Conservation (phyloP, 306 rosid species). For the Lithocarpus polystachyus region DNA sequence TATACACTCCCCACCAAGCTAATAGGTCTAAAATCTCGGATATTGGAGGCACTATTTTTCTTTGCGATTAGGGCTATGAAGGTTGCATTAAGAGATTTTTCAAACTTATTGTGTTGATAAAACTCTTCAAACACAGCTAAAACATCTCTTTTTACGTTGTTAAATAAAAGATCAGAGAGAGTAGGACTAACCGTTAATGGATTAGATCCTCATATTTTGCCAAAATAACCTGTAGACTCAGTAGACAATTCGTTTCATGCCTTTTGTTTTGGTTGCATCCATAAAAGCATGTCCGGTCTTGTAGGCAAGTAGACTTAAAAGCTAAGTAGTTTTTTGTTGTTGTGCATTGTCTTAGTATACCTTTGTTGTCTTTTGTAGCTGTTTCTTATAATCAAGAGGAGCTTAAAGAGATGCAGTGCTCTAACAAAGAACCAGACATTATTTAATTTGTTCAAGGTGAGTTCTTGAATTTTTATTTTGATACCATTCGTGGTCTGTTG, state of each 20-base stretch:
- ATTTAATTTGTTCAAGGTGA: slow-evolving; percentile 84
- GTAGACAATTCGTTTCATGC: not conserved
- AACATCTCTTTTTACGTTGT: not conserved
- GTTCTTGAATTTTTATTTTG: slow-evolving; percentile 17
- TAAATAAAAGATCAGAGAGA: not conserved
- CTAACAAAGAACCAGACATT: slow-evolving; percentile 97
- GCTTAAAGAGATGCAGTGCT: slow-evolving; percentile 96
- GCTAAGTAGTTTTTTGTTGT: not conserved
- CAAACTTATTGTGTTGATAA: no score
- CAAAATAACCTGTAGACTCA: not conserved
- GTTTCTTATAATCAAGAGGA: slow-evolving; percentile 97
- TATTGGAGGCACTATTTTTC: no score
- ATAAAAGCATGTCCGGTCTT: not conserved
- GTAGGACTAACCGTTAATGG: no score
- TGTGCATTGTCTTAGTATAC: slow-evolving; percentile 16
- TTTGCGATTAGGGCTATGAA: no score
- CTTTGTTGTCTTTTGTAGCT: slow-evolving; percentile 51
- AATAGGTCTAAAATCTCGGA: no score
- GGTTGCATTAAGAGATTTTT: no score
- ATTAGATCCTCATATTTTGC: not conserved
- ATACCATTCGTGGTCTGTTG: slow-evolving; percentile 8
- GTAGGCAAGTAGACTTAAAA: no score
- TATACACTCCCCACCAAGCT: no score
- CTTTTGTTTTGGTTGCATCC: not conserved
- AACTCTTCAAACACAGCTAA: no score